Evolutionary conservation across 306 rosid genomes (phyloP), one percentile per base, ranked within the genome.

Genomic region (Gastrolobium villosum): DNA sequence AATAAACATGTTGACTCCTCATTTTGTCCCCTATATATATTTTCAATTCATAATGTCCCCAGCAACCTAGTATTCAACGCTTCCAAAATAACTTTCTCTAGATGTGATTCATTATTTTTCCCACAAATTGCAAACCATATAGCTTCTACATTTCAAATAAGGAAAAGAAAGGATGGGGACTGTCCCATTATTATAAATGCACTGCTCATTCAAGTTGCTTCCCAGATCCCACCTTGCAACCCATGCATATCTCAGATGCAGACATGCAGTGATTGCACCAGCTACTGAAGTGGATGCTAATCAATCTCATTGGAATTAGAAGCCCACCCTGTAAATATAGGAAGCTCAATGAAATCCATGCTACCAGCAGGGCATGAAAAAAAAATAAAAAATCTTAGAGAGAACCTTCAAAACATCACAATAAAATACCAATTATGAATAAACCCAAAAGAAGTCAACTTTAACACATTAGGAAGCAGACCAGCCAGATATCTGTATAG

Each of bases 291-390:
- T 64, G 63, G 45, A 41, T 70, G 45, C 32, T 56, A 57, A 20
- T 79, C n/a, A 85, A 82, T 34, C 50, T 50, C 89, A 71, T 82
- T 1, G 86, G 86, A 82, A 82, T 82, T 80, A 86, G 86, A 82
- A 86, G 89, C 86, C 82, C 81, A 64, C 86, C 82, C 73, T 54
- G 65, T 74, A 53, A 84, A 53, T 55, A 74, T 55, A 60, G 75
- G 35, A 48, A 31, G 35, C 41, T 71, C 66, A 40, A 80, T 46
- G 26, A 75, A 73, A 48, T 65, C 30, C 49, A 52, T 26, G 59
- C 63, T 46, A 55, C 56, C 44, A 31, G 14, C 26, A 20, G 26
- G 26, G 26, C 26, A 20, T 20, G 26, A 20, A 20, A 20, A 20
- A 20, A 40, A 31, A 61, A 59, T 46, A 32, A 43, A 56, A 83